Evolutionary conservation across 2,329 filamentous ascomycete species (phyloP).

Genomic region (Byssothecium circinans): DNA sequence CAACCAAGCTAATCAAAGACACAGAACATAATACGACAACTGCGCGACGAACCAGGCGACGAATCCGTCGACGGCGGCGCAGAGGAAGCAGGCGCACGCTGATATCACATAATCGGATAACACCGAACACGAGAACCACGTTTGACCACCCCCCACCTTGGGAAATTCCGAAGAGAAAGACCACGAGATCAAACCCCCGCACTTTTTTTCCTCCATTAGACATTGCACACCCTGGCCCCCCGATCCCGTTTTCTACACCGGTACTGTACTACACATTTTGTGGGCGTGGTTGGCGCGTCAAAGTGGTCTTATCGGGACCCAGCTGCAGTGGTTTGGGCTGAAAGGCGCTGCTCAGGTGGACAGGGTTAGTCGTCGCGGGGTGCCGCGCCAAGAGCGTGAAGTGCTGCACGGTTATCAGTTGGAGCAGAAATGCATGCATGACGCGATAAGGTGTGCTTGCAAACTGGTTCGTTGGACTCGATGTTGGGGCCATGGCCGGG

Average conservation of each 20-base stretch:
- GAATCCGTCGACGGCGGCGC: slow-evolving; percentile 32
- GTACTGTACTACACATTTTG: too few relatives aligned
- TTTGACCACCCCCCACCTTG: too few relatives aligned
- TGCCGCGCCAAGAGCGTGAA: slow-evolving; percentile 15
- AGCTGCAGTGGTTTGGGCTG: not conserved
- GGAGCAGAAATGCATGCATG: slow-evolving; percentile 3
- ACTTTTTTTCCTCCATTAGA: too few relatives aligned
- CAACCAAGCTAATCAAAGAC: not conserved
- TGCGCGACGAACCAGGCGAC: slow-evolving; percentile 46
- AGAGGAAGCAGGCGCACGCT: slow-evolving; percentile 27
- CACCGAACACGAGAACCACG: not conserved
- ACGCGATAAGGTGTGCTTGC: slow-evolving; percentile 15
- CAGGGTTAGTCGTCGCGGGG: not conserved
- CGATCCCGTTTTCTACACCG: too few relatives aligned
- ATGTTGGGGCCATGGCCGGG: slow-evolving; percentile 4
- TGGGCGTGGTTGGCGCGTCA: not conserved
- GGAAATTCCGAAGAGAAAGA: too few relatives aligned
- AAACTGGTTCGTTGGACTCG: not conserved
- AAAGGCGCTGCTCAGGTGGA: not conserved
- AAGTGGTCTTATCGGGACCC: not conserved
- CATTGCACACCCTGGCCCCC: not conserved
- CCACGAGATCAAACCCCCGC: too few relatives aligned
- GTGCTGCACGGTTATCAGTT: slow-evolving; percentile 28
- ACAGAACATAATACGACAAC: slow-evolving; percentile 52
- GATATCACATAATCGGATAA: not conserved